These are phyloP conservation scores for Psilocybe tampanensis DNA, from an alignment of 768 basidiomycete species.

Conservation along the genomic window DNA sequence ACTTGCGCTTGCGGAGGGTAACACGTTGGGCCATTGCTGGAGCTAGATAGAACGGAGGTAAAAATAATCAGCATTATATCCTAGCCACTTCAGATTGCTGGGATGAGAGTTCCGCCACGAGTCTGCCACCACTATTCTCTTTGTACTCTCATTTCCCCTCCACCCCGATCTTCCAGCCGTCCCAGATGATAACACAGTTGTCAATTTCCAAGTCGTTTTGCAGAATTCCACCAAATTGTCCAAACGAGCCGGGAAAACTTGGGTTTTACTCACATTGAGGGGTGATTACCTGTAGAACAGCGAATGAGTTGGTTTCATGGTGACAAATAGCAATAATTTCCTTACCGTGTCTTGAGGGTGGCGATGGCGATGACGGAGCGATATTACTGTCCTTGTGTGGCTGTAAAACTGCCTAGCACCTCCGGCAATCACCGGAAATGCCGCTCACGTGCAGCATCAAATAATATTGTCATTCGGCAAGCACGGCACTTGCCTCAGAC, in stretches of 20 bases:
- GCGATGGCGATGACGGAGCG: conserved; percentile 41
- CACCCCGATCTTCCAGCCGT: background rate
- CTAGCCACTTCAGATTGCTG: background rate
- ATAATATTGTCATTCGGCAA: too few relatives aligned
- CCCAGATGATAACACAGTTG: background rate
- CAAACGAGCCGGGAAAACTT: conserved; percentile 12
- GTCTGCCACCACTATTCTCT: conserved; percentile 1
- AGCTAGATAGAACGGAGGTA: conserved; percentile 19
- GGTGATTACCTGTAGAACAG: conserved; percentile 11
- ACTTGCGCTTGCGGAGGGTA: conserved; percentile 96
- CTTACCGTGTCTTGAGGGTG: conserved; percentile 68
- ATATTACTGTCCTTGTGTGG: conserved; percentile 32
- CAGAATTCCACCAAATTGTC: conserved; percentile 2
- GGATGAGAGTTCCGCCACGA: background rate
- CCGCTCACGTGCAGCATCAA: background rate
- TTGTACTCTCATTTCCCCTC: background rate
- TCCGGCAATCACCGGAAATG: conserved; percentile 31
- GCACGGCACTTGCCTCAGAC: too few relatives aligned
- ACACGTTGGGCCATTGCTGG: conserved; percentile 94
- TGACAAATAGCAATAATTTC: conserved; percentile 14
- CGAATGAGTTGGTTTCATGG: conserved; percentile 8
- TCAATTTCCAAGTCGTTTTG: conserved; percentile 1
- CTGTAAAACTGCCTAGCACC: conserved; percentile 42
- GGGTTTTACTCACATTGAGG: conserved; percentile 40
- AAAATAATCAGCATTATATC: conserved; percentile 7